phyloP scores from a whole-genome alignment of 169 alveolate genomes.

The Eimeria sp. region DNA sequence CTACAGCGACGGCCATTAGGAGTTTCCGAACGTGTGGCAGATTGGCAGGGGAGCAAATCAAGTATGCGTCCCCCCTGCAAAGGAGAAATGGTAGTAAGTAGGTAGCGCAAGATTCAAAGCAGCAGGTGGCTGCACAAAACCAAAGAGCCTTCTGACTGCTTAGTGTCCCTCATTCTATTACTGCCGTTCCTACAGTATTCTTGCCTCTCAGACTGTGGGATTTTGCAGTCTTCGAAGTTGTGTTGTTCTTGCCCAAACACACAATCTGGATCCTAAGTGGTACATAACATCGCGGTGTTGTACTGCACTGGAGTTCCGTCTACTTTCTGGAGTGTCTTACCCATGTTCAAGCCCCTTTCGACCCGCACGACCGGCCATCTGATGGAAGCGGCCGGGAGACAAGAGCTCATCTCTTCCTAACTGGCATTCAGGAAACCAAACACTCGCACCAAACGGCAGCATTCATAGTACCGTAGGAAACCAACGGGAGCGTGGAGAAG shows the following conservation, averaged over 20 bases:
- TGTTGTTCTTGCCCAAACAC: background rate
- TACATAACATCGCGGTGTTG: background rate
- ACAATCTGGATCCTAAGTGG: background rate
- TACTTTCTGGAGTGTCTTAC: constrained; percentile 9
- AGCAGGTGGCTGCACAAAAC: background rate
- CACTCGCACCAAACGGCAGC: background rate
- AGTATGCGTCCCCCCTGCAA: constrained; percentile 80
- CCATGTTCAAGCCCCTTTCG: constrained; percentile 76
- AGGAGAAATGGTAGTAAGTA: background rate
- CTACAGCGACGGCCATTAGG: constrained; percentile 45
- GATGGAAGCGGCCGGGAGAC: constrained; percentile 87
- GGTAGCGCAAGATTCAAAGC: background rate
- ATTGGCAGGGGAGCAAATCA: constrained; percentile 56
- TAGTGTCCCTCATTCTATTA: background rate
- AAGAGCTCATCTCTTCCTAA: constrained; percentile 82
- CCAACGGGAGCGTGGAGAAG: background rate
- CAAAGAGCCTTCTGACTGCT: background rate
- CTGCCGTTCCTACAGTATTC: background rate
- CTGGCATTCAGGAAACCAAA: constrained; percentile 22
- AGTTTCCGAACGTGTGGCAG: constrained; percentile 47
- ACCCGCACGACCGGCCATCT: constrained; percentile 93
- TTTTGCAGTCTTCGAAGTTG: background rate
- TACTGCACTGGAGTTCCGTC: background rate
- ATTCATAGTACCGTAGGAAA: background rate
- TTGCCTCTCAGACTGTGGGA: background rate